phyloP scores from a whole-genome alignment of 2,329 filamentous ascomycete genomes.

The Aspergillus brasiliensis region DNA sequence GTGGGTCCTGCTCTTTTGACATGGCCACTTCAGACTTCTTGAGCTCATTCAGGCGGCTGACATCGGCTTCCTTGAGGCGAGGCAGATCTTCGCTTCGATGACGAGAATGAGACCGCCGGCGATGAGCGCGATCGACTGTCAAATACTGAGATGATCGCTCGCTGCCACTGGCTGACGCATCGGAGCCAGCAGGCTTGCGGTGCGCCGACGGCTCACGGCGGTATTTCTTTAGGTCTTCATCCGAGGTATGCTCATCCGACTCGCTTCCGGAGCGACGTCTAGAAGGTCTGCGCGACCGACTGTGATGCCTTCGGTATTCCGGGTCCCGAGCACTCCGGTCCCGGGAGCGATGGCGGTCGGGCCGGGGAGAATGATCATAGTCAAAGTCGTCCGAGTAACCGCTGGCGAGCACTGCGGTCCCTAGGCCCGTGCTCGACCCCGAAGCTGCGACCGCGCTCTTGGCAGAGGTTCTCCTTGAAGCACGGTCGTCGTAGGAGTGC shows the following conservation, averaged over 20 bases:
- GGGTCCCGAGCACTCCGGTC: slow-evolving; percentile 21
- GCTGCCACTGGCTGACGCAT: slow-evolving; percentile 27
- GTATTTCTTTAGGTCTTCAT: slow-evolving; percentile 37
- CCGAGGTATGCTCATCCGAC: slow-evolving; percentile 33
- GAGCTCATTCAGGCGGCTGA: slow-evolving; percentile 24
- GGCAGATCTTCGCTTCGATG: slow-evolving; percentile 21
- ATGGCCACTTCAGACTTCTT: slow-evolving; percentile 30
- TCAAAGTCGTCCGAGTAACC: slow-evolving; percentile 40
- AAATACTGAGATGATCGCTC: slow-evolving; percentile 20
- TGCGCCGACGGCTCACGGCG: slow-evolving; percentile 31
- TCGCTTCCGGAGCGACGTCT: slow-evolving; percentile 28
- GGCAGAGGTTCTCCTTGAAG: slow-evolving; percentile 19
- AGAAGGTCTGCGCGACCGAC: slow-evolving; percentile 29
- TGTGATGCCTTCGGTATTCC: slow-evolving; percentile 19
- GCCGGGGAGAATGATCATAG: slow-evolving; percentile 27
- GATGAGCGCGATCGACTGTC: slow-evolving; percentile 24
- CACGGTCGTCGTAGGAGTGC: slow-evolving; percentile 24
- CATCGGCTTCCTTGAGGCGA: slow-evolving; percentile 16
- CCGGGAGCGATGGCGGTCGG: slow-evolving; percentile 26
- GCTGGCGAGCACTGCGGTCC: slow-evolving; percentile 38
- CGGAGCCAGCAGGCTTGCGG: slow-evolving; percentile 28
- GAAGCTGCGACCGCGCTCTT: slow-evolving; percentile 19
- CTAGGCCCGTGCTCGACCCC: slow-evolving; percentile 32
- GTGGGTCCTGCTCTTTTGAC: slow-evolving; percentile 62
- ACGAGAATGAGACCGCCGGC: slow-evolving; percentile 28